A percentile compares a stretch with the other conserved stretches of the same genome.
These are phyloP conservation scores for Suhomyces panamericanus DNA, from an alignment of 1,139 yeast genomes.

Conservation along the genomic window DNA sequence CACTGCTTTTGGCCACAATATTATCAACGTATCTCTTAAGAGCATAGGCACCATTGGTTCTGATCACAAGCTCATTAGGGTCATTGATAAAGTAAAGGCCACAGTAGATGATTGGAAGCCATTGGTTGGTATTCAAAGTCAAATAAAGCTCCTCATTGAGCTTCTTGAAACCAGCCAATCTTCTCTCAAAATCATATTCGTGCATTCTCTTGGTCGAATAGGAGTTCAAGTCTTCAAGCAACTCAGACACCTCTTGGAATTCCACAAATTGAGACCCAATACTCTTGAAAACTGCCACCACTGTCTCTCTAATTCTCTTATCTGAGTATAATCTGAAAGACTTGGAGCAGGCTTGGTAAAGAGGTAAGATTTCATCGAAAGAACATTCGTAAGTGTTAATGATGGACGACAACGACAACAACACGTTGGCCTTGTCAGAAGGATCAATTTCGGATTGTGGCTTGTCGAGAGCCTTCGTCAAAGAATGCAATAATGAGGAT, in stretches of 20 bases:
- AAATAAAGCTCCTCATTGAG: constrained; percentile 59
- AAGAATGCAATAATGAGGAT: constrained; percentile 54
- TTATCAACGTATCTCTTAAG: constrained; percentile 68
- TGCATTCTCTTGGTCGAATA: constrained; percentile 61
- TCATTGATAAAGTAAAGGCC: constrained; percentile 73
- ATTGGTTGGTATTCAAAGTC: constrained; percentile 53
- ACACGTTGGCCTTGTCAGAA: constrained; percentile 57
- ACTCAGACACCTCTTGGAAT: constrained; percentile 44
- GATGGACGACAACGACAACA: constrained; percentile 57
- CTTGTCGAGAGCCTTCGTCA: constrained; percentile 63
- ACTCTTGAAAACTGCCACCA: constrained; percentile 59
- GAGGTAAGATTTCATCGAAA: constrained; percentile 51
- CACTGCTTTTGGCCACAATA: constrained; percentile 34
- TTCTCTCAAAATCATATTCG: constrained; percentile 76
- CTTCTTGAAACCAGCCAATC: constrained; percentile 65
- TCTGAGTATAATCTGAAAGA: constrained; percentile 61
- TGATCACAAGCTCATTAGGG: constrained; percentile 74
- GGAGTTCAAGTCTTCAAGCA: constrained; percentile 69
- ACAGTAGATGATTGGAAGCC: constrained; percentile 78
- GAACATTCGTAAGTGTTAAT: constrained; percentile 54
- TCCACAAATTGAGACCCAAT: constrained; percentile 57
- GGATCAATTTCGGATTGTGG: constrained; percentile 56
- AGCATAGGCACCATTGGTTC: constrained; percentile 74
- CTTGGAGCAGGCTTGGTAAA: constrained; percentile 58
- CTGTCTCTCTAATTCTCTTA: constrained; percentile 56